These are phyloP conservation scores for Cucumis sativus DNA, from an alignment of 306 rosid species.

Conservation along the genomic window Cucumber_9930_V3 NC_026660.2:29679001-29679500, in stretches of 20 bases:
- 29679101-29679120: background rate
- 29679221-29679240: background rate
- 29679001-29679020: constrained; percentile 96
- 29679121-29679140: background rate
- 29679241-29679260: constrained; percentile 18
- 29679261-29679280: constrained; percentile 95
- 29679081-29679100: constrained; percentile 55
- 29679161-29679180: background rate
- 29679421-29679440: background rate
- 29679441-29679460: background rate
- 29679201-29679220: background rate
- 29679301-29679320: constrained; percentile 70
- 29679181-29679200: background rate
- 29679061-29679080: constrained; percentile 92
- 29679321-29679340: constrained; percentile 77
- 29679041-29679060: constrained; percentile 86
- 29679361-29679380: constrained; percentile 44
- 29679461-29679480: background rate
- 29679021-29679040: constrained; percentile 94
- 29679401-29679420: background rate
- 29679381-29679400: background rate
- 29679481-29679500: background rate
- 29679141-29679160: background rate
- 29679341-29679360: constrained; percentile 84
- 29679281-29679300: constrained; percentile 94